Evolutionary conservation across 2,329 filamentous ascomycete species (phyloP).

Genomic region (Pseudogymnoascus sp.): DNA sequence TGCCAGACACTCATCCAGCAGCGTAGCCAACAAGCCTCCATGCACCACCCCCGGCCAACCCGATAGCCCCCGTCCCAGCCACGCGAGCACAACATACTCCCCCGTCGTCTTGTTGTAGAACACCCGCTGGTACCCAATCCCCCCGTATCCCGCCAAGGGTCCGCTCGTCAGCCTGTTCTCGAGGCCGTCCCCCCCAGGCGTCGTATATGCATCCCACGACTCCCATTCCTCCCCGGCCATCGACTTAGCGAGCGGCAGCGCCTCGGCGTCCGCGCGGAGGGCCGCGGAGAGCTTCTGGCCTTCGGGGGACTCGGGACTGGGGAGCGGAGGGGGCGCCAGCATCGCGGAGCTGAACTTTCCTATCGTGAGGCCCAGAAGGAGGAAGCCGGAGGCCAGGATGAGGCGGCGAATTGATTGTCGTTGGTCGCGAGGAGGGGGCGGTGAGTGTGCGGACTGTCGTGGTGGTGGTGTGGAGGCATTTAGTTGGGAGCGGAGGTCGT

Average conservation of each 20-base stretch:
- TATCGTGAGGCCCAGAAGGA: conserved; percentile 32
- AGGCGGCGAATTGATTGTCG: conserved; percentile 23
- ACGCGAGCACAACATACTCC: conserved; percentile 54
- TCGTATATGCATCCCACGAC: conserved; percentile 36
- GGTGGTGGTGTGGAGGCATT: conserved; percentile 11
- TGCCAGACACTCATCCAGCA: conserved; percentile 62
- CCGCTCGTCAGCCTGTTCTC: conserved; percentile 33
- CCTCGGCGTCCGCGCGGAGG: conserved; percentile 35
- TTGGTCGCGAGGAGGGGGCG: conserved; percentile 13
- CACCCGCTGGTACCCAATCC: conserved; percentile 46
- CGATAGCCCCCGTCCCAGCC: conserved; percentile 52
- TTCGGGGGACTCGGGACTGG: conserved; percentile 31
- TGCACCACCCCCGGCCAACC: conserved; percentile 68
- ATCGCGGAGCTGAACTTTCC: conserved; percentile 34
- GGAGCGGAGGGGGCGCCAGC: conserved; percentile 36
- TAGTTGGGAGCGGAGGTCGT: conserved; percentile 23
- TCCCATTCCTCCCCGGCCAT: conserved; percentile 34
- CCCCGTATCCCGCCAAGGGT: conserved; percentile 34
- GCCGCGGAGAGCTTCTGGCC: conserved; percentile 34
- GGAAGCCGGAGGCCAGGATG: conserved; percentile 30
- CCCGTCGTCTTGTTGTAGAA: conserved; percentile 54
- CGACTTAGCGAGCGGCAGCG: conserved; percentile 39
- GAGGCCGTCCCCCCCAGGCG: conserved; percentile 15
- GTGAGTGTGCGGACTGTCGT: not conserved
- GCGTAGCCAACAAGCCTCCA: conserved; percentile 59